phyloP scores from a whole-genome alignment of 805 yeast species.

The Ogataea kodamae region DNA sequence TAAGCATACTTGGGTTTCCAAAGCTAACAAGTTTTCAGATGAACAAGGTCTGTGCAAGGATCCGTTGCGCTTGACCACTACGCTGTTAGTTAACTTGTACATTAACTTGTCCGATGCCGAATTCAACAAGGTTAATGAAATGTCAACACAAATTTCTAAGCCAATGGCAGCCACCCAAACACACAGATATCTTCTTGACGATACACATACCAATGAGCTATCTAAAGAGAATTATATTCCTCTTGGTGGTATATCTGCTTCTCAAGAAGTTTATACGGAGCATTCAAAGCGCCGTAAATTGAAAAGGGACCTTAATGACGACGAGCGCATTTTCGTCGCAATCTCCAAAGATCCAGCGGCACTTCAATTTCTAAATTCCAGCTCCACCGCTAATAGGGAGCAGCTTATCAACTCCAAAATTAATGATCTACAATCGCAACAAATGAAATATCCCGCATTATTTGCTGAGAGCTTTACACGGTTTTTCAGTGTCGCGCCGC shows the following conservation, averaged over 20 bases:
- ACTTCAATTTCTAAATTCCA: conserved; percentile 40
- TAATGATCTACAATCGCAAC: conserved; percentile 16
- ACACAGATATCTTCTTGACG: conserved; percentile 37
- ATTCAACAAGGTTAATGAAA: conserved; percentile 30
- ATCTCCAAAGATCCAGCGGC: conserved; percentile 50
- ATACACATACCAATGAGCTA: conserved; percentile 26
- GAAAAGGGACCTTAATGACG: conserved; percentile 28
- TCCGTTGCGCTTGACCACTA: conserved; percentile 47
- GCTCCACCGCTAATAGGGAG: conserved; percentile 16
- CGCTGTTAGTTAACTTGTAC: conserved; percentile 48
- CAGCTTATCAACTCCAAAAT: conserved; percentile 24
- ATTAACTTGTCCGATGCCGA: conserved; percentile 52
- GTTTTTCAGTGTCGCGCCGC: conserved; percentile 44
- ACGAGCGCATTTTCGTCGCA: conserved; percentile 35
- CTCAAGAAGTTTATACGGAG: conserved; percentile 42
- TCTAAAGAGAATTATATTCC: conserved; percentile 28
- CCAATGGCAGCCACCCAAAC: conserved; percentile 46
- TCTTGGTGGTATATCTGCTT: conserved; percentile 30
- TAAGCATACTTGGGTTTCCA: conserved; percentile 54
- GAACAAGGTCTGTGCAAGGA: conserved; percentile 50
- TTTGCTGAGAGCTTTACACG: conserved; percentile 47
- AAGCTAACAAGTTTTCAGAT: conserved; percentile 41
- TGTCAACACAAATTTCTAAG: conserved; percentile 23
- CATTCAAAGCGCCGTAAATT: conserved; percentile 33
- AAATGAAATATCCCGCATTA: conserved; percentile 23